Conservation (phyloP, 345 rosid genomes). For the Populus tremula region DNA sequence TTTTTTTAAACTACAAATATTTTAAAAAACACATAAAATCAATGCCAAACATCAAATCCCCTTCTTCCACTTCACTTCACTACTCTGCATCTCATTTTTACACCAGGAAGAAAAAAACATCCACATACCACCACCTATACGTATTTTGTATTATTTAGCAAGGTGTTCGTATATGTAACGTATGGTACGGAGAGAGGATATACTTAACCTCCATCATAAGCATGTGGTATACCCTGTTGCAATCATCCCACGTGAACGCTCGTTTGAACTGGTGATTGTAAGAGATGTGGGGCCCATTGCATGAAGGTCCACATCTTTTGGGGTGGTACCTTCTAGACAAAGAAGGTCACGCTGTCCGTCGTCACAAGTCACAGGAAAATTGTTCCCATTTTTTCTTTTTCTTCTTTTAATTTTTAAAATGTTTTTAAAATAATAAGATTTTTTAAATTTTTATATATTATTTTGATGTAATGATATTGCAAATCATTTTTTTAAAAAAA, state of each 20-base stretch:
- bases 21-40: too few species aligned
- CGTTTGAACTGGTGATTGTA: too few species aligned
- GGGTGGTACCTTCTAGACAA: background rate
- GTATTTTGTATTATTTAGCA: too few species aligned
- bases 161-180: too few species aligned
- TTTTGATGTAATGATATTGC: too few species aligned
- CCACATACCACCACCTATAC: too few species aligned
- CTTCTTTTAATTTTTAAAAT: too few species aligned
- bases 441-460: too few species aligned
- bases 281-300: background rate
- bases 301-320: background rate
- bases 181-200: background rate
- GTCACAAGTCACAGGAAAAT: background rate
- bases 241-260: background rate
- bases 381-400: background rate
- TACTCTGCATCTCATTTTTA: background rate
- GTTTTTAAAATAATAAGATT: too few species aligned
- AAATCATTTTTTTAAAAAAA: too few species aligned
- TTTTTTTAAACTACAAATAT: too few species aligned
- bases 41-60: background rate
- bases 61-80: background rate
- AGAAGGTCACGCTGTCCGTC: background rate
- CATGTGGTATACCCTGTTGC: background rate
- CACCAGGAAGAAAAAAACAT: too few species aligned
- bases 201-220: background rate